Evolutionary conservation across 1,139 yeast species (phyloP), one percentile per base, ranked within the genome.

Genomic region (Dujonia santamariae): DNA sequence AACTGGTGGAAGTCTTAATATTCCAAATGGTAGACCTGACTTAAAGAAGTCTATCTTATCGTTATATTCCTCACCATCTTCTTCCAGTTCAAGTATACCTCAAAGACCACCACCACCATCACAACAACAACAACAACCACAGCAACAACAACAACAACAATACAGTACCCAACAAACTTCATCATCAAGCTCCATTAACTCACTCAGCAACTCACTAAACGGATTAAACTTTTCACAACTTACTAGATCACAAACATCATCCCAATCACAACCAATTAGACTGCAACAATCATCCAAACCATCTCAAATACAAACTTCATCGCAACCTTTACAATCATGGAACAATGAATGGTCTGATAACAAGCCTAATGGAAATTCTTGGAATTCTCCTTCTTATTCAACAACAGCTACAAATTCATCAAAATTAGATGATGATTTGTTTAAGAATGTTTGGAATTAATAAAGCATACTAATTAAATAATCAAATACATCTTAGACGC

Each of bases 21-120:
- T 56, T 37, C 36, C 19, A 31, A 54, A 53, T 37, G 61, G 60
- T 16, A 56, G 75, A 42, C 69, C 68, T 4, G 97, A 90, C 52
- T 72, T 92, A 56, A 92, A 92, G 54, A 86, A 86, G 60, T 85
- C 96, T 1, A 92, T 92, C 42, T 64, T 92, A 41, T 87, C 97
- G 15, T 71, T 92, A 39, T 92, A 92, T 55, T 83, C 97, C 2
- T 74, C 85, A 2, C 86, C 92, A 11, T 60, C 71, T 2, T 57
- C 69, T 1, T 61, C 71, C 1, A 51, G 54, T n/a, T 53, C 63
- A 18, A 58, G 67, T 31, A 60, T 63, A 37, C 38, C 54, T 23
- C 63, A 58, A 36, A 61, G 54, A 12, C 59, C 5, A 16, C 6
- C 7, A 7, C 61, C 55, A 12, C 59, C 5, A 16, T 5, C 7